Conservation (phyloP, 768 basidiomycete species). For the Porphyrellus cyaneotinctus region DNA sequence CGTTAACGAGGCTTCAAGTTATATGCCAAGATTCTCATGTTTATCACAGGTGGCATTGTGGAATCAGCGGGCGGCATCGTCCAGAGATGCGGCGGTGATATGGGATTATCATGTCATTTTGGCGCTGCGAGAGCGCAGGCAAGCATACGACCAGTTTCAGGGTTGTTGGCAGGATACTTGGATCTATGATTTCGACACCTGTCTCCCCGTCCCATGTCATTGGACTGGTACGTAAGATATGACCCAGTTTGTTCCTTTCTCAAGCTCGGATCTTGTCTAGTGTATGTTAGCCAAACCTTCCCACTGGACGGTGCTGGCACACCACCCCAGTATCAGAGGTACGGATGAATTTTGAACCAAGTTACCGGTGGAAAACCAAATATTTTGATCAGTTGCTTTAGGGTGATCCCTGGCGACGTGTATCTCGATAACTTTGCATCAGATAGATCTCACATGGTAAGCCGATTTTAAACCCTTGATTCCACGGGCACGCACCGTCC, state of each 20-base stretch:
- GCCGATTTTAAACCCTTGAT: constrained; percentile 9
- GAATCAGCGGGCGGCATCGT: constrained; percentile 47
- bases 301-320: constrained; percentile 26
- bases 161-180: constrained; percentile 33
- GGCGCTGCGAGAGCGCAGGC: constrained; percentile 38
- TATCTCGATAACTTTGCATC: constrained; percentile 65
- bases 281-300: constrained; percentile 47
- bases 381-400: constrained; percentile 48
- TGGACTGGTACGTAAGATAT: constrained; percentile 41
- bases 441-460: constrained; percentile 74
- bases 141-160: neutral
- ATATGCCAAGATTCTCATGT: neutral
- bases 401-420: constrained; percentile 49
- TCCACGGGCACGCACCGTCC: constrained; percentile 3
- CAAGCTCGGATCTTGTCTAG: constrained; percentile 30
- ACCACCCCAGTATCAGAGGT: constrained; percentile 44
- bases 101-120: constrained; percentile 80
- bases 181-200: constrained; percentile 71
- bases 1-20: neutral
- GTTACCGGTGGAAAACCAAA: neutral
- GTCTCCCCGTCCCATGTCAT: constrained; percentile 46
- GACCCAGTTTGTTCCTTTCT: neutral
- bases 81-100: constrained; percentile 40
- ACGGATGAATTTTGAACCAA: constrained; percentile 8
- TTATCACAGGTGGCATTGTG: constrained; percentile 56